Percentiles rank a stretch among this genome's conserved stretches.
These are phyloP conservation scores for Claviceps pazoutovae DNA, from an alignment of 2,329 filamentous ascomycete species.

Conservation along the genomic window DNA sequence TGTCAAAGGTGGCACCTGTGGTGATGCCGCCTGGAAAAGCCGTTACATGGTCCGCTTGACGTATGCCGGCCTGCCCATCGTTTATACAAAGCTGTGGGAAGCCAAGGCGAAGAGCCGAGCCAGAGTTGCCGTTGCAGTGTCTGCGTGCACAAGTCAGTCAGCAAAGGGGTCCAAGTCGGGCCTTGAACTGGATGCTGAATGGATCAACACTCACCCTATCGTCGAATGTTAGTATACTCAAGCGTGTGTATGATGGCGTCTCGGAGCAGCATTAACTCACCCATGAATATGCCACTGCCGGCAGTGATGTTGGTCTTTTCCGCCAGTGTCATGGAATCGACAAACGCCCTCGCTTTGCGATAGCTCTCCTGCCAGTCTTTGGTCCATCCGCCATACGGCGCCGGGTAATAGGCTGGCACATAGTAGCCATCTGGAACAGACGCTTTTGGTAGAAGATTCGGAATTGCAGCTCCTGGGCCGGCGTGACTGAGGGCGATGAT, in stretches of 20 bases:
- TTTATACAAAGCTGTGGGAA: constrained; percentile 61
- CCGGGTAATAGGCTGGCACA: constrained; percentile 50
- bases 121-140: constrained; percentile 63
- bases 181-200: not conserved
- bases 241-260: too few species aligned
- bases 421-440: constrained; percentile 15
- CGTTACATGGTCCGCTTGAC: constrained; percentile 60
- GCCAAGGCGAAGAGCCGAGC: constrained; percentile 54
- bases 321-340: constrained; percentile 63
- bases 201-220: constrained; percentile 2
- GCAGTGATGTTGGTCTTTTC: constrained; percentile 69
- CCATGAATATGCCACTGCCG: constrained; percentile 61
- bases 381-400: constrained; percentile 58
- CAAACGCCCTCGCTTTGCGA: constrained; percentile 50
- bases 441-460: not conserved
- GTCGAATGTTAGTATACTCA: not conserved
- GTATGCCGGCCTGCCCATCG: constrained; percentile 57
- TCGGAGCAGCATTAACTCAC: constrained; percentile 15
- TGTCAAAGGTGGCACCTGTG: constrained; percentile 60
- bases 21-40: constrained; percentile 72
- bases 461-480: not conserved
- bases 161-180: not conserved
- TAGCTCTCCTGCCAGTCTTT: constrained; percentile 57
- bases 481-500: not conserved
- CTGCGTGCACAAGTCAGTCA: constrained; percentile 16